Evolutionary conservation across 106 monocot genomes (phyloP), one percentile per base, ranked within the genome.

Genomic region (Alisma plantagoaquatica): DNA sequence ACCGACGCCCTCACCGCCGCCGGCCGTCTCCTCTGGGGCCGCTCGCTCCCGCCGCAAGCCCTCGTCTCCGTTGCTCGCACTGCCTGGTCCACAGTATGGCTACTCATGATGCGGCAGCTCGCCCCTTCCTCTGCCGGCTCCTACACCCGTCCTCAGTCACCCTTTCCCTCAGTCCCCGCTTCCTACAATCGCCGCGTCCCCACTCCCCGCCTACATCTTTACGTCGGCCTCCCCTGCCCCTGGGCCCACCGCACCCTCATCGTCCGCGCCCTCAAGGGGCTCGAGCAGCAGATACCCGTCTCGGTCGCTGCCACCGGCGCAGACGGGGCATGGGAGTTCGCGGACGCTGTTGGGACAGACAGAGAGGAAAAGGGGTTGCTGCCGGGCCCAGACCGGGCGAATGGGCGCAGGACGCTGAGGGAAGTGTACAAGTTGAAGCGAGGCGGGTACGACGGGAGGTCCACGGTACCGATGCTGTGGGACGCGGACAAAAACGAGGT

Each of bases 381-480:
- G 11, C 71, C 77, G 8, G 70, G 82, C 7, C 35, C 44, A 2
- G 79, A 83, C 33, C 22, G 28, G 25, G 73, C 55, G 2, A 65
- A 63, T 20, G 80, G 75, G 23, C 29, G 41, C 54, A 41, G 80
- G 48, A 87, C 65, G 45, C 57, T 96, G 73, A 64, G 65, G 58
- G 84, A 96, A 32, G 77, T 96, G 10, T 96, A 96, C 44, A 35
- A 49, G 49, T 41, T 62, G 70, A 75, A 71, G 22, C 29, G 33
- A 8, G 80, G 77, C 1, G 84, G 94, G 16, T 88, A 73, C 48
- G 67, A 78, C 18, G 96, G 96, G 27, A 73, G 96, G 43, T 69
- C 87, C 52, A 84, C 88, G 23, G 96, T 96, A 27, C 96, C 96
- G 23, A 84, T 96, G 96, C 88, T 96, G 20, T 96, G 96, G 88